phyloP scores from a whole-genome alignment of 148 eudicot genomes.

The Dysphania ambrosioides region DNA sequence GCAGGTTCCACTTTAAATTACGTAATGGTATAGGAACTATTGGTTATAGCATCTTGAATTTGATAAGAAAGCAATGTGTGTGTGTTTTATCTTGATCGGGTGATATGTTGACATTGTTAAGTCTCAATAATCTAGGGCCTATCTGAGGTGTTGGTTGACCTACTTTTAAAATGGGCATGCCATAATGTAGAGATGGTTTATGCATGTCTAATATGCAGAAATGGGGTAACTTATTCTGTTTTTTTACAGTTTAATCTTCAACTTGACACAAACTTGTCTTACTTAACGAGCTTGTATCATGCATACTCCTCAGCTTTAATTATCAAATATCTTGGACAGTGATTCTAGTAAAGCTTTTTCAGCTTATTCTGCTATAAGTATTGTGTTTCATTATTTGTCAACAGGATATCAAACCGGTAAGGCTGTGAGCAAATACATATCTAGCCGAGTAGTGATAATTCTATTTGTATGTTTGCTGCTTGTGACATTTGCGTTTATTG shows the following conservation, averaged over 20 bases:
- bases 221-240: background rate
- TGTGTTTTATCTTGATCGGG: background rate
- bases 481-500: constrained; percentile 48
- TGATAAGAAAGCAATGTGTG: background rate
- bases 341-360: background rate
- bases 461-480: constrained; percentile 53
- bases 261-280: background rate
- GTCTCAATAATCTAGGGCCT: background rate
- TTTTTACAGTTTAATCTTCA: background rate
- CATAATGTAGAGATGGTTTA: background rate
- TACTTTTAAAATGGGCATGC: background rate
- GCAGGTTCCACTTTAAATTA: background rate
- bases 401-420: constrained; percentile 46
- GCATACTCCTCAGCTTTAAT: background rate
- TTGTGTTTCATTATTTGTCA: constrained; percentile 13
- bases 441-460: constrained; percentile 48
- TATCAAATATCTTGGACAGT: background rate
- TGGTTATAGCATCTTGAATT: background rate
- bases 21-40: background rate
- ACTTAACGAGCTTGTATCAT: background rate
- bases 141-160: background rate
- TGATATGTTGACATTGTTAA: background rate
- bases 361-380: background rate
- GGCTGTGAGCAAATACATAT: constrained; percentile 42
- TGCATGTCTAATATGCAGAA: background rate